Base-by-base conservation (phyloP, 768 basidiomycete genomes). In the Kwoniella sp. region DNA sequence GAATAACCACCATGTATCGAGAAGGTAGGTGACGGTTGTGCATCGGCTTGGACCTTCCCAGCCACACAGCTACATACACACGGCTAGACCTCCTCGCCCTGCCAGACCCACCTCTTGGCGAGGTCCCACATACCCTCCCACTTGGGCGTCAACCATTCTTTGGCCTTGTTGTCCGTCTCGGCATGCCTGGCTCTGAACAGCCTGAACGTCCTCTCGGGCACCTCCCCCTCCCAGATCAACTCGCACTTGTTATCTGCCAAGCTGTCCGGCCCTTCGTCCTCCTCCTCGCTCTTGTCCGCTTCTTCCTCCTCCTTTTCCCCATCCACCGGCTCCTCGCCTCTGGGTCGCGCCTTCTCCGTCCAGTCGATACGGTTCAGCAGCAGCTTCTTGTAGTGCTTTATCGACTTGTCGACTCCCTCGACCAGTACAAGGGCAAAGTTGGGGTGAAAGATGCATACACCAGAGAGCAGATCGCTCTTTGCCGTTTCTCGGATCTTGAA, bases 401-500 rank as follows among this genome's bases (percentile, higher is more conserved):
- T 81, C 54, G 84, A 85, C 74, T 88, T 92, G 29, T 81, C 76
- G 0, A 87, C 87, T 33, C 95, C 95, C 72, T 99, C 95, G 51
- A 95, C 88, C 62, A 93, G 87, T 40, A 99, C 83, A 78, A 98
- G 80, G 65, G 81, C 85, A 79, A 96, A 96, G 26, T 80, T 76
- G 0, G 90, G 86, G 69, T 92, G 84, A 81, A 90, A 89, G 67
- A 95, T 85, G 67, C 88, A 90, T 29, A 92, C 77, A 9, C 95
- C 95, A 0, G 88, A 85, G 12, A 98, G 79, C 55, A 82, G 84
- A 71, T 86, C 79, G 70, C 95, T 90, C 67, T 93, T 88, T 0
- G 95, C 95, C 65, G 98, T 98, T 79, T 88, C 91, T 53, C 88
- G 84, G 46, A 96, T 88, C 78, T 98, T 99, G 80, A 89, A 96